Evolutionary conservation across 2,329 filamentous ascomycete species (phyloP), one percentile per base, ranked within the genome.

Genomic region (Penicillium glabrum): DNA sequence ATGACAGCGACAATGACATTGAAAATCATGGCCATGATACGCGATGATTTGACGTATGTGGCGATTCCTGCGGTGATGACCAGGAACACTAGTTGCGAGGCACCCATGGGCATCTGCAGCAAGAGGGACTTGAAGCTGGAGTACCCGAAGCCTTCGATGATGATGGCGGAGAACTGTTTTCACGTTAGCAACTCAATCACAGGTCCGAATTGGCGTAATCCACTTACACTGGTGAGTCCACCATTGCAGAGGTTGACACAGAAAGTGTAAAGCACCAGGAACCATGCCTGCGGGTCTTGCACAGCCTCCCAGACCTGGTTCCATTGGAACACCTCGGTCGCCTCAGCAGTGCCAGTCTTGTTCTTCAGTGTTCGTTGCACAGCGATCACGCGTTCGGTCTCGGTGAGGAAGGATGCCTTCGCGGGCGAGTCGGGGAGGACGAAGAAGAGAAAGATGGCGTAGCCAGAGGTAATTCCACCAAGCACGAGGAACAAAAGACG

Each of bases 281-380:
- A 60, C 70, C 70, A 73, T 8, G 69, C 68, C 50, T 72, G 69
- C 8, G 66, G 67, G 46, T 72, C 68, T 11, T 65, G 65, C 5
- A 68, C 46, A 1, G 65, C 65, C 49, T 64, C 56, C 61, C 71
- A 71, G 8, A 78, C 75, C 63, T 80, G 79, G 48, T 73, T 70
- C 67, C 61, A 68, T 56, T 73, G 73, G 65, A 79, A 80, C 1
- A 60, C 56, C 13, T 80, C 74, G 0, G 71, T 70, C 59, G 83
- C 83, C 68, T 83, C 81, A 43, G 84, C 77, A 7, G 26, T n/a
- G 11, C 82, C 82, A 50, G 81, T 78, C 35, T 77, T 75, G 63
- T 85, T 84, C 13, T 65, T 71, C 3, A 79, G 71, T 2, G 83
- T 80, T 26, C 83, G 77, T 55, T 81, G 79, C 11, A 83, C 74